Percentiles rank a stretch among this genome's conserved stretches.
Conservation (phyloP, 805 yeast species). For the Danielozyma ontarioensis region DNA sequence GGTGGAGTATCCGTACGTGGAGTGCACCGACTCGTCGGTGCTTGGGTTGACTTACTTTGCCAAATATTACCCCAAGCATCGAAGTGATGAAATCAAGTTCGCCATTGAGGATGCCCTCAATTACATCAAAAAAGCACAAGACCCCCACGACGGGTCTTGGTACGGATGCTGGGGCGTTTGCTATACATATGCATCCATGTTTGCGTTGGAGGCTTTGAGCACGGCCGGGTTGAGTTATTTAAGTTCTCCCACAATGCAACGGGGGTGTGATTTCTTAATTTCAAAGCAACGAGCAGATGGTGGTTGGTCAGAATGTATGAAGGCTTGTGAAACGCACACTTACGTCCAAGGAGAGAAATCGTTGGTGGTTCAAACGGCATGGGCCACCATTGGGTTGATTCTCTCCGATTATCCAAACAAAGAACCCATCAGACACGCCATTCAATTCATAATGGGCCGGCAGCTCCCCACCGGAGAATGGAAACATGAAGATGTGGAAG, state of each 20-base stretch:
- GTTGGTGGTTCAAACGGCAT: slow-evolving; percentile 82
- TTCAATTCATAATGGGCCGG: slow-evolving; percentile 54
- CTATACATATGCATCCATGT: slow-evolving; percentile 94
- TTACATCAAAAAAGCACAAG: slow-evolving; percentile 67
- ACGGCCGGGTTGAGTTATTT: slow-evolving; percentile 61
- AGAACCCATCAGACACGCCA: slow-evolving; percentile 57
- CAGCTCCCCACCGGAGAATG: slow-evolving; percentile 81
- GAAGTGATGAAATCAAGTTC: slow-evolving; percentile 55
- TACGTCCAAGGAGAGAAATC: slow-evolving; percentile 66
- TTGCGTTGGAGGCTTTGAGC: slow-evolving; percentile 88
- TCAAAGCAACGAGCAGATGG: slow-evolving; percentile 79
- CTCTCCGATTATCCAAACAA: slow-evolving; percentile 76
- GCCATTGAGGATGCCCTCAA: slow-evolving; percentile 71
- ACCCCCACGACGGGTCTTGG: slow-evolving; percentile 81
- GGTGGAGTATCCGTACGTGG: slow-evolving; percentile 98
- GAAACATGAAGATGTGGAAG: slow-evolving; percentile 81
- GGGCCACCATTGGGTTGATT: slow-evolving; percentile 83
- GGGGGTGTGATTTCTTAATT: slow-evolving; percentile 83
- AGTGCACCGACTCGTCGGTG: slow-evolving; percentile 94
- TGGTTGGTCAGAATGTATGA: slow-evolving; percentile 97
- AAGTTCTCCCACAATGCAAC: slow-evolving; percentile 56
- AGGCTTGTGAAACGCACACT: slow-evolving; percentile 74
- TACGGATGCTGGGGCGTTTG: slow-evolving; percentile 99
- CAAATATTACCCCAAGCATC: slow-evolving; percentile 57
- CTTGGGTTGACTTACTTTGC: slow-evolving; percentile 80